Evolutionary conservation across 805 yeast genomes (phyloP), one percentile per base, ranked within the genome.

Genomic region (Suhomyces sp.): DNA sequence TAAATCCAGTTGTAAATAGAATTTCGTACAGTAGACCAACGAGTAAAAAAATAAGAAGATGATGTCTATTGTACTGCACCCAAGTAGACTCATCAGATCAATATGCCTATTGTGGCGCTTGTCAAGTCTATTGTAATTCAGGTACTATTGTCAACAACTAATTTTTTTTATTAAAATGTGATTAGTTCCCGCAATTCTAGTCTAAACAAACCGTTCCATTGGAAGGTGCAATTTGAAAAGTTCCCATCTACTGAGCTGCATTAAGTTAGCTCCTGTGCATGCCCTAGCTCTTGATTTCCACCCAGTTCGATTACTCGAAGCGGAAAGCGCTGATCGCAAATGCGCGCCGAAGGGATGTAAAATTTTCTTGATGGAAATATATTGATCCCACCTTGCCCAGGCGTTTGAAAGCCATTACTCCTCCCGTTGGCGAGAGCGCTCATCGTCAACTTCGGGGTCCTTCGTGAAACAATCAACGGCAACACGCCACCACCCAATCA

Each of bases 311-410:
- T 31, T n/a, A 31, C 35, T 31, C 17, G 35, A 31, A n/a, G 17
- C 17, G 17, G 35, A 31, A 31, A n/a, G 6, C 17, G 17, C 35
- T 4, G 33, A 29, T 29, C n/a, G 17, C 15, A n/a, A 37, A 37
- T 19, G 41, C 41, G 41, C 41, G 41, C 19, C 41, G 22, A 37
- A 37, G 41, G 41, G 41, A 37, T 37, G 41, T 37, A 37, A 37
- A 37, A 15, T 4, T 19, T 17, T 37, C 22, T 17, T 6, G 41
- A 6, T 10, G 17, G 19, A 37, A 37, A 19, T 9, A 17, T 19
- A 4, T 17, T 7, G 21, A 37, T 19, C 41, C 12, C 22, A 37
- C n/a, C n/a, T n/a, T n/a, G n/a, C n/a, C n/a, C 22, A 37, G 22
- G 22, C 41, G 22, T 37, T 5, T 5, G 9, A 7, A 4, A 37